Conservation (phyloP, 164 flowering plant genomes). For the Stephania cephalantha region DNA sequence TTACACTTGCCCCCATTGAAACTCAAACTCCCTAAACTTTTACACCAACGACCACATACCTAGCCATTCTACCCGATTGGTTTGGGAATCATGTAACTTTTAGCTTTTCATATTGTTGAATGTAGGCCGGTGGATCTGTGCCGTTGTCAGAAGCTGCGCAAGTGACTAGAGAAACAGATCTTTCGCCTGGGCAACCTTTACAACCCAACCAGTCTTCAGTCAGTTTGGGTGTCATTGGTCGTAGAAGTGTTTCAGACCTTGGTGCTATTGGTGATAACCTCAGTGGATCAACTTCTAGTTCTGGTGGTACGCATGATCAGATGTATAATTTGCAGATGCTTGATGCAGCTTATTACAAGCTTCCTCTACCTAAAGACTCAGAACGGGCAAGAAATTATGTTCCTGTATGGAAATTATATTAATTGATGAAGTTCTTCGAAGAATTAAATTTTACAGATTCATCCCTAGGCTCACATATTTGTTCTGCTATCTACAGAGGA, state of each 20-base stretch:
- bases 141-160: constrained; percentile 55
- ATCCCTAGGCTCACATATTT: not conserved
- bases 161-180: constrained; percentile 56
- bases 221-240: constrained; percentile 86
- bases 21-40: too few relatives aligned
- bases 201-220: constrained; percentile 63
- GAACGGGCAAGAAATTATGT: constrained; percentile 78
- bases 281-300: constrained; percentile 36
- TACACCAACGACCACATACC: too few relatives aligned
- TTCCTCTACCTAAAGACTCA: constrained; percentile 94
- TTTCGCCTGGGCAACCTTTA: constrained; percentile 82
- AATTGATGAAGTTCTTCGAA: not conserved
- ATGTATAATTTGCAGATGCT: constrained; percentile 75
- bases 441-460: not conserved
- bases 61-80: too few relatives aligned
- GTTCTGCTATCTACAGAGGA: constrained; percentile 46
- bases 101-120: not conserved
- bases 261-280: constrained; percentile 89
- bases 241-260: constrained; percentile 87
- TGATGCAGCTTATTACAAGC: constrained; percentile 75
- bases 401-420: constrained; percentile 48
- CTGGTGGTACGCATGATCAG: constrained; percentile 74
- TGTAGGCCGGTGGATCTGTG: constrained; percentile 56
- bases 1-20: too few relatives aligned
- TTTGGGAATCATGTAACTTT: too few relatives aligned